phyloP scores from a whole-genome alignment of 2,329 filamentous ascomycete genomes.

The Zopfia rhizophila region DNA sequence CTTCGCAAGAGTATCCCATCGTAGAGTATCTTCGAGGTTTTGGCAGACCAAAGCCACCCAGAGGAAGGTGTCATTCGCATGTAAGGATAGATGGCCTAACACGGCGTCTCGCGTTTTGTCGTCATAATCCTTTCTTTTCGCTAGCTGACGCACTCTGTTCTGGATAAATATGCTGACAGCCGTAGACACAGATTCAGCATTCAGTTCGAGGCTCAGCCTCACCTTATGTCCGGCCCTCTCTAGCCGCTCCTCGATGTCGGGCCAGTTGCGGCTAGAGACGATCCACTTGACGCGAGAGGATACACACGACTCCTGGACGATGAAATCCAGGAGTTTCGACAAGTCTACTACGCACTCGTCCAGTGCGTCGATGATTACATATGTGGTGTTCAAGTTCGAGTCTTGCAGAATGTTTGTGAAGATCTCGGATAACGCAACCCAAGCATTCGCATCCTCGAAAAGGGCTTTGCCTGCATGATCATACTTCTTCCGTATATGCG shows the following conservation, averaged over 20 bases:
- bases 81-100: constrained; percentile 30
- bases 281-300: constrained; percentile 3
- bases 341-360: constrained; percentile 5
- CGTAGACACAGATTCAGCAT: constrained; percentile 37
- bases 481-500: constrained; percentile 49
- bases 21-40: constrained; percentile 32
- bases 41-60: constrained; percentile 42
- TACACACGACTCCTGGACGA: constrained; percentile 3
- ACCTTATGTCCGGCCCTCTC: constrained; percentile 20
- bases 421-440: constrained; percentile 48
- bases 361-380: constrained; percentile 4
- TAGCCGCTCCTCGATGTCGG: constrained; percentile 48
- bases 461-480: constrained; percentile 43
- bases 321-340: constrained; percentile 9
- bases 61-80: constrained; percentile 54
- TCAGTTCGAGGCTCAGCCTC: constrained; percentile 46
- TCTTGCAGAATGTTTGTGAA: constrained; percentile 54
- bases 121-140: constrained; percentile 27
- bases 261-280: constrained; percentile 55
- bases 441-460: constrained; percentile 56
- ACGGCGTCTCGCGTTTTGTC: constrained; percentile 24
- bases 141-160: constrained; percentile 42
- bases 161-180: constrained; percentile 53
- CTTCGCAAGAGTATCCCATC: constrained; percentile 19
- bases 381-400: constrained; percentile 9